phyloP scores from a whole-genome alignment of 2,329 filamentous ascomycete species.

The Colletotrichum cuscutae region DNA sequence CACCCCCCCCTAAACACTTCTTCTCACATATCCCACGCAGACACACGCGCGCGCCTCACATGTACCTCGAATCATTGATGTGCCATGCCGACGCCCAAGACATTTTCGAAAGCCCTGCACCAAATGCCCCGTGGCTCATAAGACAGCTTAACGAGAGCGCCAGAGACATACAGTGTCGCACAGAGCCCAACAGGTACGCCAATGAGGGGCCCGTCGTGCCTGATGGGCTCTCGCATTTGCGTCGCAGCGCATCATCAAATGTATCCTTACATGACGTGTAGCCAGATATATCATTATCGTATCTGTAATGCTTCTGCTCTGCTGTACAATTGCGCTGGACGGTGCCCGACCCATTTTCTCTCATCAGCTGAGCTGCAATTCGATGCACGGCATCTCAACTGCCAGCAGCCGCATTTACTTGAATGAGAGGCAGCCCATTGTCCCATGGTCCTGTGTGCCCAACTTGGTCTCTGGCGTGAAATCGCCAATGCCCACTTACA shows the following conservation, averaged over 20 bases:
- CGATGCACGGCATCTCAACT: constrained; percentile 7
- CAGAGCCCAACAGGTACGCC: constrained; percentile 22
- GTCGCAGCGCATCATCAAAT: not conserved
- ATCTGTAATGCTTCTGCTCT: not conserved
- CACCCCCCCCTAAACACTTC: not conserved
- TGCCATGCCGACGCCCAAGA: not conserved
- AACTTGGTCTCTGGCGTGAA: not conserved
- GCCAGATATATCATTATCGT: not conserved
- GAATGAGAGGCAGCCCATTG: not conserved
- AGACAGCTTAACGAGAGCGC: not conserved
- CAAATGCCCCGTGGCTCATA: not conserved
- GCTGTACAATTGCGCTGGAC: not conserved
- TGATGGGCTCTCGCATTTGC: not conserved
- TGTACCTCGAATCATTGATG: not conserved
- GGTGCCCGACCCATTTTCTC: not conserved
- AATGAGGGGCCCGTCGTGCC: constrained; percentile 23
- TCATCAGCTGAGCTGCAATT: constrained; percentile 5
- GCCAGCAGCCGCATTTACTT: not conserved
- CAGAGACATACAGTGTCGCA: not conserved
- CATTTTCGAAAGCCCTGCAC: not conserved
- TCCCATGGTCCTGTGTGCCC: not conserved
- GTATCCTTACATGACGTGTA: not conserved
- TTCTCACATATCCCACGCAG: not conserved
- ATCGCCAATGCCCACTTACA: constrained; percentile 11
- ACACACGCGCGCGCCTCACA: not conserved